Base-by-base conservation (phyloP, 2,329 filamentous ascomycete species). In the Rhinocladiella similis region DNA sequence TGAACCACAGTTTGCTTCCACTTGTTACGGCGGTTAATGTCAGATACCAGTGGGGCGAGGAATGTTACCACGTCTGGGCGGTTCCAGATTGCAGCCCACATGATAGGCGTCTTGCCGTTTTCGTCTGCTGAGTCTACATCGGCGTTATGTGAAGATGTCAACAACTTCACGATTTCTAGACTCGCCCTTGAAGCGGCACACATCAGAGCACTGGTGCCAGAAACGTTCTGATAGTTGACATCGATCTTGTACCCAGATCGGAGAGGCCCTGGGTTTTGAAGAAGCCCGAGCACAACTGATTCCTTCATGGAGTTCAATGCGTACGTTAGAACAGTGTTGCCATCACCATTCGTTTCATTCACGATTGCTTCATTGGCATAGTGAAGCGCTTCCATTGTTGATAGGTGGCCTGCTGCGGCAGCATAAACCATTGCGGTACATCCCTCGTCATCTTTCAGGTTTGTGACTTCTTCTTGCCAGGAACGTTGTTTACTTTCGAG, bases 91-190 rank as follows among this genome's bases (percentile, higher is more conserved):
- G 42, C 42, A 45, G 42, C 19, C 6, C 14, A 7, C 42, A 45
- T 45, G 6, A 45, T 13, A 25, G 20, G 19, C 14, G 42, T 45
- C 42, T 7, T n/a, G 42, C 42, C 42, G 13, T 25, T n/a, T 5
- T 13, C 6, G 13, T 45, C 16, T 5, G 42, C 19, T 3, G 14
- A 10, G 5, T 45, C 42, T 5, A 25, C 18, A 5, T 45, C 14
- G 14, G 42, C 42, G 18, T 18, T 1, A 41, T 25, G 4, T 33
- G 6, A 7, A 7, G 2, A 13, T 12, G 29, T 33, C 33, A 53
- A 29, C 16, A 20, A 46, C 50, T 46, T 47, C 20, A 53, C 50
- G 14, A 39, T 47, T 22, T 33, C 39, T 7, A 53, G 29, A 20
- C 38, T 27, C 10, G 41, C 50, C 3, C 1, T 5, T 1, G 7